Base-by-base conservation (phyloP, 164 flowering plant species). In the Sedum album region DNA sequence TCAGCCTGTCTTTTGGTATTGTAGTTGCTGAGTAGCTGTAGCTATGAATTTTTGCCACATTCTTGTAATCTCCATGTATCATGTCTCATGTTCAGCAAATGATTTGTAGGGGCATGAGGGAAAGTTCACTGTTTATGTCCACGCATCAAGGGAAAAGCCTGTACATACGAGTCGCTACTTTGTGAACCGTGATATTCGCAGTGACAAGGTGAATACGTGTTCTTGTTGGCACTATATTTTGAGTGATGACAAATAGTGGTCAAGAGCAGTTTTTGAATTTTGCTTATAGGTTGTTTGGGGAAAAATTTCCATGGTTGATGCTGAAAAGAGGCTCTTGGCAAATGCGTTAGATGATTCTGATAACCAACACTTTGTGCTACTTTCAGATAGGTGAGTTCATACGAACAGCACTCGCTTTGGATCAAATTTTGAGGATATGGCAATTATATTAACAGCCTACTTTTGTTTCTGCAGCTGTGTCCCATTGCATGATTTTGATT, bases 61-160 rank as follows among this genome's bases (percentile, higher is more conserved):
- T 3, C 7, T 7, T n/a, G n/a, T n/a, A n/a, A n/a, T n/a, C n/a
- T n/a, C n/a, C 8, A 25, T 38, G 41, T 68, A 26, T 10, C 4
- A 49, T 68, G 39, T 75, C 55, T 36, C 70, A 48, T 48, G 21
- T 48, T 20, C 53, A 51, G 20, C 48, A 8, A 48, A 17, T 48
- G 53, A 14, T 41, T 75, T 61, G 67, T 87, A 92, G 98, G 98
- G 96, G 51, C 91, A 92, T 76, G 96, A 90, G 60, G 98, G 78
- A 6, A 86, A n/a, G n/a, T n/a, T n/a, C n/a, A n/a, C n/a, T n/a
- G n/a, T n/a, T n/a, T n/a, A n/a, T n/a, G n/a, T n/a, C n/a, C n/a
- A n/a, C n/a, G n/a, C n/a, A n/a, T n/a, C n/a, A n/a, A n/a, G n/a
- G n/a, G n/a, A n/a, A n/a, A n/a, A n/a, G n/a, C n/a, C n/a, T n/a